Base-by-base conservation (phyloP, 192 early-diverging fungal genomes). In the Coemansia sp. region DNA sequence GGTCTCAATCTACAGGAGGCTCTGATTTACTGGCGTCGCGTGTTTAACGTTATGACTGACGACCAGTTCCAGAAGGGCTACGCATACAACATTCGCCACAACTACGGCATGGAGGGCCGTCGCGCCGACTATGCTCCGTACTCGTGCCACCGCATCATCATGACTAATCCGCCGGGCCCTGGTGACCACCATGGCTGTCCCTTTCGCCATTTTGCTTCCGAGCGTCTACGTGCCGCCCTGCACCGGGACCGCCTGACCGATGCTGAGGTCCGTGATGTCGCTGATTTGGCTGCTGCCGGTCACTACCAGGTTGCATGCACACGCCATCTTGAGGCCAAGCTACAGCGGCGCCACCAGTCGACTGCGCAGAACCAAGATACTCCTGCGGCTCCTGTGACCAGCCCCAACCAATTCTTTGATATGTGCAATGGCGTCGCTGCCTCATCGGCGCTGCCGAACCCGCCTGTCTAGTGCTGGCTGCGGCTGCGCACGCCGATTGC, bases 241-340 rank as follows among this genome's bases (percentile, higher is more conserved):
- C 62, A 70, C 23, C 62, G 78, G 19, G 77, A 88, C 61, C 76
- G 84, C 8, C 80, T 93, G 31, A 53, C 83, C 4, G 89, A 91
- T 11, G 64, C 76, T n/a, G 85, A 85, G 6, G 71, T 85, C 16
- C 65, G 79, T 17, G 90, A 93, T 53, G 84, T 98, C 10, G 65
- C 85, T 55, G 68, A 80, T 4, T 64, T 94, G 47, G 88, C 90
- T 0, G 69, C 82, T 35, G 85, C 85, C 10, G 83, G 86, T 39
- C 97, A 98, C 72, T 97, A 88, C 68, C 93, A 98, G 75, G 72
- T 98, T 39, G 97, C 97, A 2, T 98, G 97, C 74, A 97, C 93
- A 26, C 76, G 85, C 65, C 87, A 94, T 59, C 93, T 92, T 63
- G 95, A 97, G 72, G 74, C 87, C 2, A 90, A 87, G 14, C 64